These are phyloP conservation scores for Ophiostoma himal-ulmi DNA, from an alignment of 2,329 filamentous ascomycete species.

Conservation along the genomic window DNA sequence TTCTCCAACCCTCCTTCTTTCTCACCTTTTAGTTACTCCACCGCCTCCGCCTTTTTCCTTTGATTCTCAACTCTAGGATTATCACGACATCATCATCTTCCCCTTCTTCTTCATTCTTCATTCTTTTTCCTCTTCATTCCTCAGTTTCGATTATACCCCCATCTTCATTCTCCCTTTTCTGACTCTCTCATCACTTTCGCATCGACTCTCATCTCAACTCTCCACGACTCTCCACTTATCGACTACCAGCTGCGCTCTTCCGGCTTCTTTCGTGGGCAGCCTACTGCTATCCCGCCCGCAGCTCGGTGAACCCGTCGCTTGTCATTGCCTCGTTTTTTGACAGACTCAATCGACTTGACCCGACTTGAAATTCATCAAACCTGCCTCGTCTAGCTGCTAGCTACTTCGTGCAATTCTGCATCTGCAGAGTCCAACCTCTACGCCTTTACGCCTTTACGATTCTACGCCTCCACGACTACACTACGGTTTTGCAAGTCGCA, in stretches of 20 bases:
- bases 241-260: neutral
- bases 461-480: neutral
- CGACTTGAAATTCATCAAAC: neutral
- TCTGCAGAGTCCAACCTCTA: no score
- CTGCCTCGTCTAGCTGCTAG: no score
- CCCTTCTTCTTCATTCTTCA: neutral
- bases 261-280: neutral
- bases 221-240: constrained; percentile 8
- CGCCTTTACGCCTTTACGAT: neutral
- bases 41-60: constrained; percentile 8
- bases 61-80: neutral
- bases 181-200: neutral
- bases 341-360: neutral
- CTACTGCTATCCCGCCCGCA: neutral
- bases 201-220: neutral
- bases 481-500: neutral
- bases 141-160: neutral
- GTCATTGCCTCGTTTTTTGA: neutral
- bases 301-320: constrained; percentile 7
- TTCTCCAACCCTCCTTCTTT: constrained; percentile 5
- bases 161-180: neutral
- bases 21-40: neutral
- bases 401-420: no score
- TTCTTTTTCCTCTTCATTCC: neutral
- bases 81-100: constrained; percentile 7